phyloP scores from a whole-genome alignment of 306 rosid species.

The Begonia masoniana region DNA sequence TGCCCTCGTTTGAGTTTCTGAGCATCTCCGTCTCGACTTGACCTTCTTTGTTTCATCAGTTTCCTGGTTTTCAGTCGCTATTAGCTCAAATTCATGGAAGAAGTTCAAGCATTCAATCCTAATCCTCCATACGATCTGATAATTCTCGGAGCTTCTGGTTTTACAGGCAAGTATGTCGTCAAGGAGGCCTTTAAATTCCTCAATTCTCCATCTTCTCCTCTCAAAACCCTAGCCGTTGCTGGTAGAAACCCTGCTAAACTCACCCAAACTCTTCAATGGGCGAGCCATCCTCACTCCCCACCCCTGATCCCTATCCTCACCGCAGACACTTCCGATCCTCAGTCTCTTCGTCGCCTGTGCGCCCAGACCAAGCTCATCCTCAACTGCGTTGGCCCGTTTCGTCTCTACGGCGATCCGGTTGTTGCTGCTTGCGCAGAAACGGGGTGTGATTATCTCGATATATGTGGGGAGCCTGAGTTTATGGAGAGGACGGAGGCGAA shows the following conservation, averaged over 20 bases:
- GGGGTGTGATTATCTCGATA: conserved; percentile 73
- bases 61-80: too few relatives aligned
- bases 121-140: conserved; percentile 37
- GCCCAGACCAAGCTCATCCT: conserved; percentile 48
- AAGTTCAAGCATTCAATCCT: background rate
- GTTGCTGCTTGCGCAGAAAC: conserved; percentile 54
- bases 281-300: conserved; percentile 37
- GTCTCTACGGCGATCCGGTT: conserved; percentile 68
- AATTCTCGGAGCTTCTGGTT: conserved; percentile 81
- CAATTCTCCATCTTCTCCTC: conserved; percentile 34
- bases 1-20: too few relatives aligned
- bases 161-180: conserved; percentile 75
- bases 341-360: conserved; percentile 54
- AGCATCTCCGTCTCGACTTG: too few relatives aligned
- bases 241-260: conserved; percentile 51
- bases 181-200: conserved; percentile 64
- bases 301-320: conserved; percentile 39
- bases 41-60: too few relatives aligned
- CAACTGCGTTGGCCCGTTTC: conserved; percentile 91
- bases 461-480: conserved; percentile 83
- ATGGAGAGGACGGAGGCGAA: conserved; percentile 60
- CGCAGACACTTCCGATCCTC: conserved; percentile 48
- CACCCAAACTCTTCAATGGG: conserved; percentile 56
- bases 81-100: conserved; percentile 12
- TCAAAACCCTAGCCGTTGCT: conserved; percentile 62